Conservation (phyloP, 176 grass and related monocot genomes). For the Leersia perrieri region DNA sequence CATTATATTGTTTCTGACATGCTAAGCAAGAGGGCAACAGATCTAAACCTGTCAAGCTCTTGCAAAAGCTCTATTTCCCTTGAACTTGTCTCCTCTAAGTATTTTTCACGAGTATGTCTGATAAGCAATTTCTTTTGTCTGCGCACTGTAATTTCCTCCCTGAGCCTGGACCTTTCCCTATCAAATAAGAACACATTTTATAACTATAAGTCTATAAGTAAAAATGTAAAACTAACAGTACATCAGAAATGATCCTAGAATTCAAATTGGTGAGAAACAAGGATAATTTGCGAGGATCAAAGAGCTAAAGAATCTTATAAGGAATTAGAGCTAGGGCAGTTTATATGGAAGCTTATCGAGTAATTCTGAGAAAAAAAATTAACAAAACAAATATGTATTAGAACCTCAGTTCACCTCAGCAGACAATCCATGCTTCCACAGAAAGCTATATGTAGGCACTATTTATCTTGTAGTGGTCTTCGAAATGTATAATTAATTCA, state of each 20-base stretch:
- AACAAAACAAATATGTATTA: not conserved
- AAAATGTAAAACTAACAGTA: not conserved
- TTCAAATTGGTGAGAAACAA: not conserved
- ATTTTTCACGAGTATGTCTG: slow-evolving; percentile 73
- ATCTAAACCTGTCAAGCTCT: slow-evolving; percentile 80
- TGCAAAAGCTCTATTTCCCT: slow-evolving; percentile 90
- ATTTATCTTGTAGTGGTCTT: not conserved
- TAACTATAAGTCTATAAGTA: not conserved
- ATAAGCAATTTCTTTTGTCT: slow-evolving; percentile 90
- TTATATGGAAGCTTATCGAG: not conserved
- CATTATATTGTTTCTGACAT: slow-evolving; percentile 10
- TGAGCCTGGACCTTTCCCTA: slow-evolving; percentile 82
- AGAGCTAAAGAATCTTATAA: not conserved
- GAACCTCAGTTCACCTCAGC: not conserved
- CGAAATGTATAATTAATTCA: not conserved
- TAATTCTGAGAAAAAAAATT: not conserved
- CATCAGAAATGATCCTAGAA: not conserved
- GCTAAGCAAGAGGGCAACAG: slow-evolving; percentile 5
- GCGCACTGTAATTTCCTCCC: slow-evolving; percentile 78
- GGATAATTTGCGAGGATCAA: not conserved
- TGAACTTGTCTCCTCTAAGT: slow-evolving; percentile 68
- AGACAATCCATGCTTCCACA: not conserved
- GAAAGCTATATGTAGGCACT: not conserved
- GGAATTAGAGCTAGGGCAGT: not conserved
- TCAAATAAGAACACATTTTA: slow-evolving; percentile 16